Evolutionary conservation across 345 rosid species (phyloP), one percentile per base, ranked within the genome.

Genomic region (Rhizophora apiculata): DNA sequence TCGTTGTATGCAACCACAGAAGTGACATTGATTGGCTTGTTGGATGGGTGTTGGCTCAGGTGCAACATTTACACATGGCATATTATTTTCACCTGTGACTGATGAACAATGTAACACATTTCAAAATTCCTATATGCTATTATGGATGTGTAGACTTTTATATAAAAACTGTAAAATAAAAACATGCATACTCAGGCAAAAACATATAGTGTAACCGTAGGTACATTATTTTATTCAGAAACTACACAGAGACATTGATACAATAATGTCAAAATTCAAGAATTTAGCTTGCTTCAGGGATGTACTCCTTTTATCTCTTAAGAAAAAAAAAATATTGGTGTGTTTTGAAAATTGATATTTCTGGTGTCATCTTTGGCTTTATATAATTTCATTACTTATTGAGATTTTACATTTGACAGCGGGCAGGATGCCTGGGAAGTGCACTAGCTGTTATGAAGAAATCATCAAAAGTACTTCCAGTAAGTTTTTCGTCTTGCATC

Each of bases 21-120:
- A 96, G 99, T 63, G 99, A 96, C 80, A 88, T 96, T 58, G 99
- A 96, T 75, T 92, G 99, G 99, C 93, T 96, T 77, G 91, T 96
- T 61, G 99, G 99, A 72, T 96, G 99, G 98, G 73, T 92, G 63
- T 76, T 87, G 82, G 97, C 98, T 82, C 90, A 96, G 99, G 99
- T 96, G 55, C 65, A 49, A 32, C 37, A 20, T 68, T 68, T 32
- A 9, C 19, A 3, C 6, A 26, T 5, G 22, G 27, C 51, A 59
- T 11, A 29, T 60, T 57, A 5, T 32, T 36, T 48, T 3, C 36
- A 20, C 30, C 1, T 15, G 11, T 48, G 20, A 36, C 13, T 53
- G 31, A 55, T 36, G 16, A 10, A 5, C 22, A n/a, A 18, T 56
- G 27, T 15, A 18, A 21, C 10, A 6, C 59, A 65, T 37, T 43